Percentiles rank a stretch among this genome's conserved stretches.
phyloP scores from a whole-genome alignment of 78 protist species.

The Dictyostelium firmibasis region DNA sequence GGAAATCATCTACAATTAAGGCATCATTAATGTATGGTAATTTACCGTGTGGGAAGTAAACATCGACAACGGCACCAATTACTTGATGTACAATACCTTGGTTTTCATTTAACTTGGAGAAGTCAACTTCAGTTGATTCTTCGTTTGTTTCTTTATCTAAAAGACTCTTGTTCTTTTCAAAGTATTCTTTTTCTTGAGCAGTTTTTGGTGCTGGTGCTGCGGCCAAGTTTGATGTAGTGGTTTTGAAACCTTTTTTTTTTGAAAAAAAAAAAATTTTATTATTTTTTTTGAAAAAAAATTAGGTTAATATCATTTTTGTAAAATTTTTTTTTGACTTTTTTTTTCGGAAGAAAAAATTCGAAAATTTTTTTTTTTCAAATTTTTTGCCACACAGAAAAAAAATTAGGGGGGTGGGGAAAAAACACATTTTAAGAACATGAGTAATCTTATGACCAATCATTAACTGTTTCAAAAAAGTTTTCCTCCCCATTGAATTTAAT shows the following conservation, averaged over 20 bases:
- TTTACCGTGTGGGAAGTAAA: conserved; percentile 94
- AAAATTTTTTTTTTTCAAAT: background rate
- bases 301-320: background rate
- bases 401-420: background rate
- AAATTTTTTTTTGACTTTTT: conserved; percentile 4
- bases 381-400: background rate
- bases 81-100: conserved; percentile 91
- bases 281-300: background rate
- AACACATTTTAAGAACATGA: background rate
- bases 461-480: no score
- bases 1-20: conserved; percentile 89
- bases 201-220: conserved; percentile 31
- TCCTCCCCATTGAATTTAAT: background rate
- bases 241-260: background rate
- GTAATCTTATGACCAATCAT: no score
- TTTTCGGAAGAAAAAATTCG: background rate
- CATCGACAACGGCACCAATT: conserved; percentile 99
- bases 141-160: conserved; percentile 10
- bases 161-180: background rate
- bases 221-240: background rate
- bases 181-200: conserved; percentile 11
- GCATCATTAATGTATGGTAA: conserved; percentile 97
- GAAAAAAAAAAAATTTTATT: background rate
- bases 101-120: conserved; percentile 7
- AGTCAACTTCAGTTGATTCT: background rate